Base-by-base conservation (phyloP, 805 yeast genomes). In the Pichia sporocuriosa region DNA sequence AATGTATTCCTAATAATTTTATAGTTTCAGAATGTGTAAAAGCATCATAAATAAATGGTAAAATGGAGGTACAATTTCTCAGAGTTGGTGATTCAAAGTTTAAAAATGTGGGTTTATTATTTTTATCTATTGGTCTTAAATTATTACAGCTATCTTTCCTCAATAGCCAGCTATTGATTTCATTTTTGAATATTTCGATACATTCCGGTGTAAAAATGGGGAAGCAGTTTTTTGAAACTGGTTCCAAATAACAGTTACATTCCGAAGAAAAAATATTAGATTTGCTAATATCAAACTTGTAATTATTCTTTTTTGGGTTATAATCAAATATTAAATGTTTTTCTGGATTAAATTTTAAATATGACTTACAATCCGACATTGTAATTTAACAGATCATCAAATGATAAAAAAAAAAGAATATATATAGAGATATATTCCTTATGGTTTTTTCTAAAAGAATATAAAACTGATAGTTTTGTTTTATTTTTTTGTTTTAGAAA, bases 31-130 rank as follows among this genome's bases (percentile, higher is more conserved):
- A 73, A 49, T 72, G 70, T 5, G 68, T 68, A 77, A 79, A 73
- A 11, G 81, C 81, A 16, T 62, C 65, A 51, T 67, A 61, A 2
- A 70, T 65, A 50, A 77, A 77, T 0, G 78, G 80, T 11, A 75
- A 56, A 2, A 34, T n/a, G 56, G 49, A 24, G 40, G 37, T 28
- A 32, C 60, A 54, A 19, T 54, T 50, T 10, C 23, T 19, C 2
- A 59, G 42, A 41, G 56, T 35, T 47, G 69, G 52, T 45, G 69
- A 54, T 48, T 47, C 49, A 60, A 24, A 53, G 17, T 43, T 12
- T 42, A 29, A 40, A 13, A 27, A 32, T 3, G 32, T 13, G 23
- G 31, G 31, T 4, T 5, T 3, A 12, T 26, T 21, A 19, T 39
- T 17, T 37, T 33, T 17, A 16, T 28, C 22, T n/a, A 35, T 25